phyloP scores from a whole-genome alignment of 139 green algal species.

The Coccomyxa sp. region DNA sequence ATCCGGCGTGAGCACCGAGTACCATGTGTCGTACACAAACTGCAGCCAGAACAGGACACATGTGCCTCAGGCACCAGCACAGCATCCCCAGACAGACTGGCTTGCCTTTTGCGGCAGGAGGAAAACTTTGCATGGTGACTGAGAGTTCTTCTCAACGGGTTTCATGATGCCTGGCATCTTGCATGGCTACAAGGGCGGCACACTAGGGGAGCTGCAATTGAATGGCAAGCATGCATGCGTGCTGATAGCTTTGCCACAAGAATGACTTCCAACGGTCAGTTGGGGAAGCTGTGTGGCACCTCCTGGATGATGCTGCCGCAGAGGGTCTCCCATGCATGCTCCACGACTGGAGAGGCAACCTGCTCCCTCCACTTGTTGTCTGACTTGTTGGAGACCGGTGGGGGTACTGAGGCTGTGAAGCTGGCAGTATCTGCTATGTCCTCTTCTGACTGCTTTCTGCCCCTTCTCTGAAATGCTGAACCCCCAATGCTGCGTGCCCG shows the following conservation, averaged over 20 bases:
- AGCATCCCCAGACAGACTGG: not conserved
- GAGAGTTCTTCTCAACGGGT: too few species aligned
- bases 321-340: conserved; percentile 58
- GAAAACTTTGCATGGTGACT: too few species aligned
- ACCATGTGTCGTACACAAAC: conserved; percentile 84
- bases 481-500: not conserved
- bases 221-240: too few species aligned
- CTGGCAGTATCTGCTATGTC: not conserved
- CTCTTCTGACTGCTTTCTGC: not conserved
- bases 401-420: not conserved
- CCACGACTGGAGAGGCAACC: conserved; percentile 49
- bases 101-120: too few species aligned
- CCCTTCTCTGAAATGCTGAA: not conserved
- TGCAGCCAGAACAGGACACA: conserved; percentile 27
- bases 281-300: conserved; percentile 3
- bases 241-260: too few species aligned
- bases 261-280: too few species aligned
- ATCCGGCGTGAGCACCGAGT: conserved; percentile 59
- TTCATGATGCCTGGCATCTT: too few species aligned
- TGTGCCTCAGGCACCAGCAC: not conserved
- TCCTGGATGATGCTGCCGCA: conserved; percentile 66
- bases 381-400: conserved; percentile 1
- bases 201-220: too few species aligned
- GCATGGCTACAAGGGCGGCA: too few species aligned
- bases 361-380: conserved; percentile 39